Evolutionary conservation across 345 rosid species (phyloP).

Genomic region (Eucalyptus guilfoylei): DNA sequence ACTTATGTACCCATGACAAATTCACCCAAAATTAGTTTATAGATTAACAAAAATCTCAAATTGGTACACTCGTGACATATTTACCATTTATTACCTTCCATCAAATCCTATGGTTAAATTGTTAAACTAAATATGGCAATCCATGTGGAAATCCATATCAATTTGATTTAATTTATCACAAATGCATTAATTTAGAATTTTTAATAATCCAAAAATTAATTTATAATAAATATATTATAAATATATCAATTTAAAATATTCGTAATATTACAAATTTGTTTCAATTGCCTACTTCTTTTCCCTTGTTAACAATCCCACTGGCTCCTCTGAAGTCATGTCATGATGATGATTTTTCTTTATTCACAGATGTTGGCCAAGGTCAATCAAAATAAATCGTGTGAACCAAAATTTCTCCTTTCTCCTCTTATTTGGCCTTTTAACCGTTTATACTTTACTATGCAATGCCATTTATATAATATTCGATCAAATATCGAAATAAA

Average conservation of each 20-base stretch:
- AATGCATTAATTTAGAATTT: no score
- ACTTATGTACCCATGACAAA: neutral
- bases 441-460: neutral
- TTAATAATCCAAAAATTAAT: no score
- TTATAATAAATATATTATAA: no score
- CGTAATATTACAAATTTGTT: rapidly evolving
- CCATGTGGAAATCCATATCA: no score
- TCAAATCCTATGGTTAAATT: neutral
- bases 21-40: no score
- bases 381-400: neutral
- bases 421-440: neutral
- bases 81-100: neutral
- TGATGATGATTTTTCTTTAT: neutral
- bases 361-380: neutral
- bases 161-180: no score
- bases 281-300: neutral
- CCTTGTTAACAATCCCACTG: neutral
- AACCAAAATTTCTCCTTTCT: neutral
- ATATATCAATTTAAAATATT: no score
- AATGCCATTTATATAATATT: neutral
- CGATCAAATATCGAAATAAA: neutral
- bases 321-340: neutral
- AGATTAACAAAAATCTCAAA: no score
- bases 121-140: neutral
- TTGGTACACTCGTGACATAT: no score